Conservation (phyloP, 768 basidiomycete genomes). For the Boletus rubescentipes region DNA sequence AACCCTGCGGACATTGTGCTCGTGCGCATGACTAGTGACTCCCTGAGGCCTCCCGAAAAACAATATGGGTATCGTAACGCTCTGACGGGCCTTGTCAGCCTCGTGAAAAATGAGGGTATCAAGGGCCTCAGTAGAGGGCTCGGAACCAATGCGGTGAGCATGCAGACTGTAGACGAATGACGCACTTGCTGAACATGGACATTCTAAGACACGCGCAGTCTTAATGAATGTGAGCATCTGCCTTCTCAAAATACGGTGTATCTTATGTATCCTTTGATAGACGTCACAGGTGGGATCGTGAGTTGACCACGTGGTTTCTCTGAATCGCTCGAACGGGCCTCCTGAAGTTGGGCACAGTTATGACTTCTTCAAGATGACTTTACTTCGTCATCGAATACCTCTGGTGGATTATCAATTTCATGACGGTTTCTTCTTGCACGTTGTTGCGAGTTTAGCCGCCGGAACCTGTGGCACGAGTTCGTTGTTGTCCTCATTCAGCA, state of each 20-base stretch:
- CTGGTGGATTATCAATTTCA: constrained; percentile 57
- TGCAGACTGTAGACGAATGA: neutral
- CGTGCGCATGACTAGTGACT: constrained; percentile 88
- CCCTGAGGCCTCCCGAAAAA: constrained; percentile 67
- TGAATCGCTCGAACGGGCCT: neutral
- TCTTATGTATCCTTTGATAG: constrained; percentile 35
- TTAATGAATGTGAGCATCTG: constrained; percentile 66
- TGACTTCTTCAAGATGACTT: constrained; percentile 67
- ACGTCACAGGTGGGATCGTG: constrained; percentile 83
- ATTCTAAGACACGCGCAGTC: constrained; percentile 53
- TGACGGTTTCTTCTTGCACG: constrained; percentile 68
- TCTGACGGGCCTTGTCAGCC: constrained; percentile 62
- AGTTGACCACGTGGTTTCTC: constrained; percentile 30
- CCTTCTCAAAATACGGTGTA: neutral
- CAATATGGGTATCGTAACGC: constrained; percentile 80
- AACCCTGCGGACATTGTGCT: constrained; percentile 79
- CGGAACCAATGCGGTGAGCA: constrained; percentile 70
- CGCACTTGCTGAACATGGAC: constrained; percentile 7
- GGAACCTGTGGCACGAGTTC: constrained; percentile 78
- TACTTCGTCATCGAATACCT: constrained; percentile 54
- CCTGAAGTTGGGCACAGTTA: constrained; percentile 46
- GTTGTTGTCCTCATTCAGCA: constrained; percentile 20
- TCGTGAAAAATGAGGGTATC: constrained; percentile 69
- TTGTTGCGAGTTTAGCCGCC: constrained; percentile 63
- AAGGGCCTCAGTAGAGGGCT: constrained; percentile 71